Conservation (phyloP, 129 eudicot species). For the Flaveria trinervia region DNA sequence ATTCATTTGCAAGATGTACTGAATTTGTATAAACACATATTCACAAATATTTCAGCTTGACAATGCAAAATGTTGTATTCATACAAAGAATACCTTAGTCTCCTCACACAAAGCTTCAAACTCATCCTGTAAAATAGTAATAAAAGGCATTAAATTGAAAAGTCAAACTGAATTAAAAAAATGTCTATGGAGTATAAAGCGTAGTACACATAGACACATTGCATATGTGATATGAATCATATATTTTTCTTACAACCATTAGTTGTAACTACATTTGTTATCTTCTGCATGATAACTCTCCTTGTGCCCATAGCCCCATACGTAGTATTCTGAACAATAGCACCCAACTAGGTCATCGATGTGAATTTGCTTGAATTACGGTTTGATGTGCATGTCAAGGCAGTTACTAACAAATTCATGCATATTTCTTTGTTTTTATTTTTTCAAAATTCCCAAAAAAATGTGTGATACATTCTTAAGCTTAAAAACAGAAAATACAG, state of each 20-base stretch:
- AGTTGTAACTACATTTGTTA: not conserved
- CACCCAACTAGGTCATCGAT: not conserved
- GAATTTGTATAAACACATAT: slow-evolving; percentile 1
- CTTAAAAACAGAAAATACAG: no score
- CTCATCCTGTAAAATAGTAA: slow-evolving; percentile 50
- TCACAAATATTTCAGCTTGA: not conserved
- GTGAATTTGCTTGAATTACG: not conserved
- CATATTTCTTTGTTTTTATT: no score
- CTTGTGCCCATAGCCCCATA: not conserved
- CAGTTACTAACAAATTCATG: not conserved
- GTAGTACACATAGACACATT: not conserved
- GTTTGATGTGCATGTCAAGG: not conserved
- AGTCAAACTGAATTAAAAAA: slow-evolving; percentile 6
- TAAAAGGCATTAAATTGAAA: slow-evolving; percentile 25
- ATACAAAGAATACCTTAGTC: slow-evolving; percentile 45
- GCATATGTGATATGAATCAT: not conserved
- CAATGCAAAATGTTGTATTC: not conserved
- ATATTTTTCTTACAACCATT: not conserved
- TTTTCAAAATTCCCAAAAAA: no score
- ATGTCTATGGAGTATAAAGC: not conserved
- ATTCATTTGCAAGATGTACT: not conserved
- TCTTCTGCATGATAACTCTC: not conserved
- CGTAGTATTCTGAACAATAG: not conserved
- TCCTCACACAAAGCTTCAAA: slow-evolving; percentile 50
- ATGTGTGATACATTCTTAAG: no score